Base-by-base conservation (phyloP, 495 filamentous ascomycete species). In the Rhypophila decipiens region DNA sequence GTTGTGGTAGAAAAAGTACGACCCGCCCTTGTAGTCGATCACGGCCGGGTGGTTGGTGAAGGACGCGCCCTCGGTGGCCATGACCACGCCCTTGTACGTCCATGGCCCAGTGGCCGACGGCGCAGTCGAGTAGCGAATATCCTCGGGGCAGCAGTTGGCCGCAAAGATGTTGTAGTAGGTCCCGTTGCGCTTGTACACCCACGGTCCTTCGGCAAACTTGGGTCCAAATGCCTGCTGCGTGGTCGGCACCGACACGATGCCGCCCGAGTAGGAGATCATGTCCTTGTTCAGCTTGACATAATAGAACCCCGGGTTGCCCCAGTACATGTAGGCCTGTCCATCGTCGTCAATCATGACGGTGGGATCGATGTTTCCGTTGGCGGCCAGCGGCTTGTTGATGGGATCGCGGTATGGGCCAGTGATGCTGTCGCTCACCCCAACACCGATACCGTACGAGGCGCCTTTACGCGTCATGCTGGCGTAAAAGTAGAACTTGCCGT, bases 1-100 rank as follows among this genome's bases (percentile, higher is more conserved):
- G 46, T 64, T 64, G 44, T 64, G 60, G 42, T 64, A 64, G 50
- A 61, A 59, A 38, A 64, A 61, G 50, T 64, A 64, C 13, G 60
- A 59, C 19, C 47, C 37, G 40, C 50, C 50, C 44, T 57, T 51
- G 49, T 51, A 64, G 36, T 64, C 56, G 34, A 64, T 50, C 24
- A 64, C 52, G 27, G 55, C 60, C 2, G 49, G 42, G 46, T 64
- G 60, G 47, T 64, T 64, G 34, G 60, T 64, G 38, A 59, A 57
- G 22, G 58, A 61, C 1, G 20, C 19, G 24, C 60, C 60, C 37
- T 52, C 39, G 1, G 50, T 23, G 10, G 56, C 41, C 61, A 65
- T 64, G 40, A 66, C 55, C 24, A 53, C 38, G 33, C 63, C 63
- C 11, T 42, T 38, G 41, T 53, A 66, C 8, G 48, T 63, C 63